Base-by-base conservation (phyloP, 495 filamentous ascomycete species). In the Penicillium argentinense region DNA sequence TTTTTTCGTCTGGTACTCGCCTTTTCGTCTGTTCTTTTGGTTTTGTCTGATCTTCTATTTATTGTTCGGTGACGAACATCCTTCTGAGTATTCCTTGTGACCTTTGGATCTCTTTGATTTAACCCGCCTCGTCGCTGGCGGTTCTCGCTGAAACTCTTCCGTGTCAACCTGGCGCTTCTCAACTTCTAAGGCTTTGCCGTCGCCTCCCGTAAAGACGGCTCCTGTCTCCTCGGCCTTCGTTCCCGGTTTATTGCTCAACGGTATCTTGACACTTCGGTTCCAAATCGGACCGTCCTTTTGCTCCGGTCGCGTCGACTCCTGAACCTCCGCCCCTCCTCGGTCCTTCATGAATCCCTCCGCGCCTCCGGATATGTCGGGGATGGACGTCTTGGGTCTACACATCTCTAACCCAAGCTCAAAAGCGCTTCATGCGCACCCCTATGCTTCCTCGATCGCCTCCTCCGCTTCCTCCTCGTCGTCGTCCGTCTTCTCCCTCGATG, bases 401-500 rank as follows among this genome's bases (percentile, higher is more conserved):
- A 40, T 62, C 48, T 66, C 71, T 60, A 72, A 73, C 69, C 64
- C 65, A 46, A 51, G 63, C 49, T 56, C 59, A 45, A 68, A 63
- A 62, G 61, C 67, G 53, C 60, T 64, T 43, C 60, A 69, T 59
- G 63, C 69, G 57, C 67, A 74, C 56, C 82, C 83, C 49, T 90
- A 89, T 62, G 77, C 75, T 57, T 77, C 78, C 36, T 81, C 80
- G n/a, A 67, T 85, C 69, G 79, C 83, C 62, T 84, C 85, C 38
- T 84, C 81, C 60, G 87, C 86, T 24, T 84, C 86, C 17, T 89
- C 88, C 22, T 81, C 81, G 32, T 78, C 84, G 43, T 90, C 89
- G 4, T 91, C 89, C 11, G 78, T 91, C 54, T 93, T 89, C 75
- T 95, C 90, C 41, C 76, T 88, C 60, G 78, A 81, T 75, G 32